phyloP scores from a whole-genome alignment of 495 filamentous ascomycete species.

The Cetradonia linearis region DNA sequence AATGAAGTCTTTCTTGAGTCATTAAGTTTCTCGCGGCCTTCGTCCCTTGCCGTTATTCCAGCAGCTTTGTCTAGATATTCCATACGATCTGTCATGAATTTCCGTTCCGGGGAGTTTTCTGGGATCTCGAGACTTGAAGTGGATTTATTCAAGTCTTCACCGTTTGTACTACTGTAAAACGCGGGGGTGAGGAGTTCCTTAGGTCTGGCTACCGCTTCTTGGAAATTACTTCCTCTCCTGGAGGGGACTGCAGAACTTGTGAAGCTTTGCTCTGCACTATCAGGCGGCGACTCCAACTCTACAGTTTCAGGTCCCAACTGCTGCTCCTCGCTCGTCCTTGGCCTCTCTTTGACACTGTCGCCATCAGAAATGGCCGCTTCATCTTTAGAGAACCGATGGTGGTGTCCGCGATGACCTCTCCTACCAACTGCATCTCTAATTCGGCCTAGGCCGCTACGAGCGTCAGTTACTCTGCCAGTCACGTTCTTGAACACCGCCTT shows the following conservation, averaged over 20 bases:
- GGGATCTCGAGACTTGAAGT: slow-evolving; percentile 18
- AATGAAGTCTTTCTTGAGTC: slow-evolving; percentile 10
- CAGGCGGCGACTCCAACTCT: slow-evolving; percentile 2
- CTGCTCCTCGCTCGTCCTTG: slow-evolving; percentile 16
- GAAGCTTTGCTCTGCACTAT: slow-evolving; percentile 14
- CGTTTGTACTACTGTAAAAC: neutral
- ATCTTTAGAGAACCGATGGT: slow-evolving; percentile 37
- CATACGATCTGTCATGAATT: neutral
- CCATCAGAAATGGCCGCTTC: slow-evolving; percentile 20
- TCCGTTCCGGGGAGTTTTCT: neutral
- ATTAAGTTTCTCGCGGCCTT: slow-evolving; percentile 7
- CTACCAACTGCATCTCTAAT: slow-evolving; percentile 78
- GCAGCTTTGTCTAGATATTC: slow-evolving; percentile 10
- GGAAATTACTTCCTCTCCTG: slow-evolving; percentile 12
- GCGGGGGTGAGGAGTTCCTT: neutral
- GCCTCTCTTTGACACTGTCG: slow-evolving; percentile 20
- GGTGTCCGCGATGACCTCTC: slow-evolving; percentile 40
- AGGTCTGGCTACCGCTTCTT: slow-evolving; percentile 1
- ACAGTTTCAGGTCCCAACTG: neutral
- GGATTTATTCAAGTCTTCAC: slow-evolving; percentile 11
- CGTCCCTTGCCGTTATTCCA: slow-evolving; percentile 12
- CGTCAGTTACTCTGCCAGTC: slow-evolving; percentile 69
- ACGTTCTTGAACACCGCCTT: slow-evolving; percentile 68
- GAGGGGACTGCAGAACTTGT: slow-evolving; percentile 15
- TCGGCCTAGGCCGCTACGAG: slow-evolving; percentile 68